Percentiles rank a stretch among this genome's conserved stretches.
Evolutionary conservation across 1,284 basidiomycete genomes (phyloP).

Genomic region (Moesziomyces aphidis): DNA sequence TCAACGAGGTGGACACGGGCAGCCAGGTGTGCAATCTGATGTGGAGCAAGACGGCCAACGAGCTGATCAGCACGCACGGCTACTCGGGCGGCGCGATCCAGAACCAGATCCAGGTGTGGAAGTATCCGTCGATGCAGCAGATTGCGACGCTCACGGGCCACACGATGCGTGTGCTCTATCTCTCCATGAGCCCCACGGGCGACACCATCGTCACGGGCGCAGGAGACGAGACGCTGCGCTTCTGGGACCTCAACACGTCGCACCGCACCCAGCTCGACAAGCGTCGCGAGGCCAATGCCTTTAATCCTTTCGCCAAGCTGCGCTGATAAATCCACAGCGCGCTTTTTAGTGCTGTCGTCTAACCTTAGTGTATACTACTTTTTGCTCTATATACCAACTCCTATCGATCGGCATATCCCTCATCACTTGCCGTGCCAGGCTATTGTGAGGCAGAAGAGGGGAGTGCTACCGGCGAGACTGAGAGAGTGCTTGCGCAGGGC

Average conservation of each 20-base stretch:
- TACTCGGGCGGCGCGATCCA: constrained; percentile 93
- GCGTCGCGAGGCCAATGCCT: constrained; percentile 48
- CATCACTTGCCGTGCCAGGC: too few relatives aligned
- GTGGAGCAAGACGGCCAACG: constrained; percentile 92
- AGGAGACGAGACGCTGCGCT: constrained; percentile 92
- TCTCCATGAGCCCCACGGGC: constrained; percentile 96
- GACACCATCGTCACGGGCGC: constrained; percentile 98
- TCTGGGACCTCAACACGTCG: constrained; percentile 76
- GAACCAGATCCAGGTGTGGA: constrained; percentile 99
- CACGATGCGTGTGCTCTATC: constrained; percentile 85
- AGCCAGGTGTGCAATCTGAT: constrained; percentile 88
- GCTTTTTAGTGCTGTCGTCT: neutral
- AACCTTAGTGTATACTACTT: neutral
- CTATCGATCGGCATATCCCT: too few relatives aligned
- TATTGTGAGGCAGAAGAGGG: too few relatives aligned
- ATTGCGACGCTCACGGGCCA: constrained; percentile 95
- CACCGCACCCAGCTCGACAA: constrained; percentile 42
- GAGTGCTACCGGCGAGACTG: too few relatives aligned
- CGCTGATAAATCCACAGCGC: constrained; percentile 34
- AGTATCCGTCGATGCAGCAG: constrained; percentile 78
- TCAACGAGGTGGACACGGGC: constrained; percentile 70
- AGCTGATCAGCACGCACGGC: constrained; percentile 96
- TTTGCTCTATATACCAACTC: constrained; percentile 6
- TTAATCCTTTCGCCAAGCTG: constrained; percentile 64
- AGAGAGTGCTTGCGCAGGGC: too few relatives aligned